Conservation (phyloP, 2,329 filamentous ascomycete genomes). For the Pestalotiopsis sp. region DNA sequence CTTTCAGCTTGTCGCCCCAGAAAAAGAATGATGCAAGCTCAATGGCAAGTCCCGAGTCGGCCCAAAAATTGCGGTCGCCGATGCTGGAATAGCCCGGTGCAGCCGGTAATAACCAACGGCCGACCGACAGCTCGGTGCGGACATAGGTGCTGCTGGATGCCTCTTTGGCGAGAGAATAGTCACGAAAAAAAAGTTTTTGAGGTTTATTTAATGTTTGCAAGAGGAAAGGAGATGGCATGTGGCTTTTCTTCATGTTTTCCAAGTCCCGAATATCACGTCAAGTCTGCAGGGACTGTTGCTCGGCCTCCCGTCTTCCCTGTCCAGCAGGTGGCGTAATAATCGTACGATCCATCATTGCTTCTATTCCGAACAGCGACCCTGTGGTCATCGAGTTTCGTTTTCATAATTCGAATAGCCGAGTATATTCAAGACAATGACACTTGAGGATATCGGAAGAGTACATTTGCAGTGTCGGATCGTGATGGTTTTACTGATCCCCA, state of each 20-base stretch:
- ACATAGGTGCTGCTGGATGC: background rate
- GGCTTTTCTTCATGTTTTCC: background rate
- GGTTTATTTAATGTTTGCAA: background rate
- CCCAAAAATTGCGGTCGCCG: slow-evolving; percentile 1
- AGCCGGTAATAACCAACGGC: slow-evolving; percentile 9
- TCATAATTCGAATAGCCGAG: background rate
- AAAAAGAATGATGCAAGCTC: slow-evolving; percentile 10
- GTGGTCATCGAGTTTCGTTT: background rate
- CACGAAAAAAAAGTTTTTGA: background rate
- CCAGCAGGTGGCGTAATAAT: slow-evolving; percentile 4
- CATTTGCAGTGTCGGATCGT: too few species aligned
- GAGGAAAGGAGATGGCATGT: background rate
- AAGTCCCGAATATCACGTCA: background rate
- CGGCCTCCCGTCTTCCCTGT: background rate
- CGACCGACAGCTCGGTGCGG: slow-evolving; percentile 9
- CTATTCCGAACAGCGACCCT: background rate
- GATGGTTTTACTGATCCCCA: too few species aligned
- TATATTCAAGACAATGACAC: too few species aligned
- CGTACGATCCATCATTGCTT: slow-evolving; percentile 1
- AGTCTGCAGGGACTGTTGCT: background rate
- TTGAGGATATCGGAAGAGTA: too few species aligned
- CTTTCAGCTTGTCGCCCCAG: background rate
- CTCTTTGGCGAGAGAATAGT: background rate
- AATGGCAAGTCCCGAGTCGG: slow-evolving; percentile 1
- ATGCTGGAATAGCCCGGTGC: background rate